phyloP scores from a whole-genome alignment of 192 early-diverging fungal genomes.

The Allomyces macrogynus region DNA sequence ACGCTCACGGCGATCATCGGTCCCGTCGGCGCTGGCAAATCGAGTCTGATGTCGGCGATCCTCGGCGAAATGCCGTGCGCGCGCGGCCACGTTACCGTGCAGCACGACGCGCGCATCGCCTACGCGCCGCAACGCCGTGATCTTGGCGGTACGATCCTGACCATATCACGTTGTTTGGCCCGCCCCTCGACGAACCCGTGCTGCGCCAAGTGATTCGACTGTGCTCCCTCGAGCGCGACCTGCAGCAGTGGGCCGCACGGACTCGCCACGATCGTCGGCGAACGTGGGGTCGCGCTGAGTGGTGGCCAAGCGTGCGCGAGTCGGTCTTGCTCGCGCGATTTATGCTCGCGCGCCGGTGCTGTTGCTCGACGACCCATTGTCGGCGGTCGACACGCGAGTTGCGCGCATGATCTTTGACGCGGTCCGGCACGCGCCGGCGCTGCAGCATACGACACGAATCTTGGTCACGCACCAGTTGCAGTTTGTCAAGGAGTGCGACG shows the following conservation, averaged over 20 bases:
- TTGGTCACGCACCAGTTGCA: conserved; percentile 28
- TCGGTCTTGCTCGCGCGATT: conserved; percentile 58
- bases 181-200: conserved; percentile 24
- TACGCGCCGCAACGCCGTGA: conserved; percentile 70
- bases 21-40: neutral
- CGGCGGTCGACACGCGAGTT: conserved; percentile 65
- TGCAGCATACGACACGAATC: conserved; percentile 2
- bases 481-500: conserved; percentile 18
- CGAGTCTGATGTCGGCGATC: neutral
- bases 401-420: conserved; percentile 3
- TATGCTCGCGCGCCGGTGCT: conserved; percentile 58
- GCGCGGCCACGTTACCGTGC: neutral
- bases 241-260: conserved; percentile 29
- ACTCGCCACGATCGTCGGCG: neutral
- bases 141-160: conserved; percentile 40
- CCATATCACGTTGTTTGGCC: conserved; percentile 51
- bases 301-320: conserved; percentile 72
- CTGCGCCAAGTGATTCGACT: conserved; percentile 31
- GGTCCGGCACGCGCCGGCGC: neutral
- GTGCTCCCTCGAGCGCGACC: conserved; percentile 33
- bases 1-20: neutral
- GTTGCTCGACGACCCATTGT: conserved; percentile 67
- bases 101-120: conserved; percentile 22
- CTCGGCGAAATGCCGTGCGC: neutral
- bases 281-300: conserved; percentile 20